Percentiles rank a stretch among this genome's conserved stretches.
Conservation (phyloP, 2,329 filamentous ascomycete genomes). For the Madurella mycetomatis region DNA sequence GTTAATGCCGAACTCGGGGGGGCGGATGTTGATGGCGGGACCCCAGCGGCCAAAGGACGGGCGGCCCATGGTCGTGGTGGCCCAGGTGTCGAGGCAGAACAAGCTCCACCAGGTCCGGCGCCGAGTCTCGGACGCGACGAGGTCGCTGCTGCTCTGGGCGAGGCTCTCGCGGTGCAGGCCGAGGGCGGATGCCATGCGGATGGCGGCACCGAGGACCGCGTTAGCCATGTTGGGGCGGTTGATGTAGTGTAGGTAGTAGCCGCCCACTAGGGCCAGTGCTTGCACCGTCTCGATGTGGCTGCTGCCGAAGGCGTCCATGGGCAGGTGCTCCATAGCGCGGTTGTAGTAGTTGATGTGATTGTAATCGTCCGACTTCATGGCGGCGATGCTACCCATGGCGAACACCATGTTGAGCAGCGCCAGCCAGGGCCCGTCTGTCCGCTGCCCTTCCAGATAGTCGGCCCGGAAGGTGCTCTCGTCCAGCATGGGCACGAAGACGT, state of each 20-base stretch:
- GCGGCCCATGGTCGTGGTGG: slow-evolving; percentile 64
- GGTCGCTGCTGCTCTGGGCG: slow-evolving; percentile 40
- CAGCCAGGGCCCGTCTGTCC: slow-evolving; percentile 66
- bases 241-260: slow-evolving; percentile 74
- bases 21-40: slow-evolving; percentile 61
- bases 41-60: slow-evolving; percentile 66
- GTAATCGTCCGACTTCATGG: slow-evolving; percentile 60
- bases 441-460: slow-evolving; percentile 57
- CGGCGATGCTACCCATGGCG: slow-evolving; percentile 67
- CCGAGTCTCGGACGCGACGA: slow-evolving; percentile 56
- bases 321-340: slow-evolving; percentile 61
- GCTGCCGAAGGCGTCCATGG: slow-evolving; percentile 63
- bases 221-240: slow-evolving; percentile 75
- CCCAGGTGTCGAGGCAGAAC: slow-evolving; percentile 72
- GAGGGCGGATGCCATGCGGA: slow-evolving; percentile 70
- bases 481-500: slow-evolving; percentile 68
- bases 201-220: slow-evolving; percentile 64
- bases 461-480: slow-evolving; percentile 67
- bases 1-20: slow-evolving; percentile 52
- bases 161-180: slow-evolving; percentile 64
- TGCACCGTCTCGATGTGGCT: slow-evolving; percentile 71
- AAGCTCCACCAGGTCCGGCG: slow-evolving; percentile 71
- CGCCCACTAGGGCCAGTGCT: slow-evolving; percentile 65
- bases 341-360: slow-evolving; percentile 67
- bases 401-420: slow-evolving; percentile 72